These are phyloP conservation scores for Alopecurus myosuroides DNA, from an alignment of 176 grass and related monocot species.

Conservation along the genomic window DNA sequence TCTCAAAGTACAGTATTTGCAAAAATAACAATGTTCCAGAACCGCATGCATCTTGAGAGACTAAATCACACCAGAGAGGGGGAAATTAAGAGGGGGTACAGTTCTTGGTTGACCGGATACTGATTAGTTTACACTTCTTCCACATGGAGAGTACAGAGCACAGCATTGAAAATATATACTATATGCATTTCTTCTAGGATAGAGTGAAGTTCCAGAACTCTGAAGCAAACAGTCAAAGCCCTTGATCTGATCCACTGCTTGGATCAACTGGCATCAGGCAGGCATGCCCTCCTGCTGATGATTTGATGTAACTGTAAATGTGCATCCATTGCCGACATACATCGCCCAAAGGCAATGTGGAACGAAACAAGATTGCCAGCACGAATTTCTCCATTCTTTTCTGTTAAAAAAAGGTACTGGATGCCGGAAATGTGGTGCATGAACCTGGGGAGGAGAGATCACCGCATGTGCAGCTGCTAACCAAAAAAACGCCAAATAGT, in stretches of 20 bases:
- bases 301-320: neutral
- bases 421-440: neutral
- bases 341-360: neutral
- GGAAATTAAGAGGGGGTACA: neutral
- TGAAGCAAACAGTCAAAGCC: neutral
- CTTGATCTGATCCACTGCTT: neutral
- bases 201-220: neutral
- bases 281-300: neutral
- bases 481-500: neutral
- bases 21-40: neutral
- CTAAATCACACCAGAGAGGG: neutral
- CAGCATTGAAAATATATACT: neutral
- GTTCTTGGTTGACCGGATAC: neutral
- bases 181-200: neutral
- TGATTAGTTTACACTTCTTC: neutral
- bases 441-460: conserved; percentile 19
- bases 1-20: neutral
- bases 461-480: conserved; percentile 7
- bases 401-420: neutral
- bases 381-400: neutral
- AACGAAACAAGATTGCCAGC: neutral
- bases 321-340: neutral
- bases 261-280: neutral
- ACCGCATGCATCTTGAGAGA: too few relatives aligned
- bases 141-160: neutral